Base-by-base conservation (phyloP, 169 alveolate genomes). In the Plasmodium berghei region DNA sequence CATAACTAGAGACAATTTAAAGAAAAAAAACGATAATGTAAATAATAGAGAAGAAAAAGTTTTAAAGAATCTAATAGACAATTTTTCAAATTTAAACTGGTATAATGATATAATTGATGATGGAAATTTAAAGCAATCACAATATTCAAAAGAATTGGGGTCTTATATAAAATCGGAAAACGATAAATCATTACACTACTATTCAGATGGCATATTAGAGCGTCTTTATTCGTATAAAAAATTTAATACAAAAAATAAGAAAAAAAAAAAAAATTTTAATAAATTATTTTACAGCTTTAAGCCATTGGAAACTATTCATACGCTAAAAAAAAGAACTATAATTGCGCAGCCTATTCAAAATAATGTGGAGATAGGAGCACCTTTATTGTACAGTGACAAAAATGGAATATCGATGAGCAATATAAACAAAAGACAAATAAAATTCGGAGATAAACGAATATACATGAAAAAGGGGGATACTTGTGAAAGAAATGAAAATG, bases 231-330 rank as follows among this genome's bases (percentile, higher is more conserved):
- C 42, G 8, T 34, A 3, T 34, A 34, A 24, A 77, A 66, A 55
- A 45, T 16, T 58, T 12, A 55, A 52, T 12, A 63, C 46, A 16
- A 64, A 42, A 12, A 12, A 26, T 40, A 62, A 52, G 34, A 63
- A 66, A 40, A 77, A 70, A 45, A 83, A 69, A 66, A 83, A 70
- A 42, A 45, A 67, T 69, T 46, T 83, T 20, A 83, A 59, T 20
- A 83, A 63, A 45, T 72, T 83, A 45, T 83, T 67, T 42, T 69
- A 70, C 58, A 83, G 74, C n/a, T 69, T 69, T 67, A 83, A 72
- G 58, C 24, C 28, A 12, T 16, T 67, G 14, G 70, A 83, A 10
- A 72, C 55, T 83, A 28, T 24, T 62, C 24, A 10, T 20, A 10
- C 42, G 2, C 24, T 22, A 70, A 83, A 83, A 22, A 71, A 18